Conservation (phyloP, 768 basidiomycete species). For the Trichaptum fuscoviolaceum region DNA sequence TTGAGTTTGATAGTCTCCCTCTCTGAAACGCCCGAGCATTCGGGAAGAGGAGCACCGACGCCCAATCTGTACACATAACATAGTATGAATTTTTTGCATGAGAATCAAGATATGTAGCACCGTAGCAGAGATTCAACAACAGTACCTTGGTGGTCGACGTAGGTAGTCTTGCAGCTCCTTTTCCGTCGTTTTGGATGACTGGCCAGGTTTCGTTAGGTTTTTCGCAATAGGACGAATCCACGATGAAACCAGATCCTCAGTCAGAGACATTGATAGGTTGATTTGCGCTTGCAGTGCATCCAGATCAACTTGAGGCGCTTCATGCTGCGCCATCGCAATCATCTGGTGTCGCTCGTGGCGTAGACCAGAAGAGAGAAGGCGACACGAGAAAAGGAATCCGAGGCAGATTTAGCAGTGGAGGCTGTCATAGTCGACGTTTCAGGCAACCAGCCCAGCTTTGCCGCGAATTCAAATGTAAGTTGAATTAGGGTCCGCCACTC, state of each 20-base stretch:
- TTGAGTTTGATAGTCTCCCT: slow-evolving; percentile 61
- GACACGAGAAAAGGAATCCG: not conserved
- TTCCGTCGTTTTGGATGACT: slow-evolving; percentile 20
- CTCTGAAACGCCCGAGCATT: slow-evolving; percentile 33
- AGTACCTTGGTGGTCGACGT: slow-evolving; percentile 67
- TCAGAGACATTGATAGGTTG: slow-evolving; percentile 73
- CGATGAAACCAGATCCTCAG: slow-evolving; percentile 66
- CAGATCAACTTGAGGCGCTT: slow-evolving; percentile 37
- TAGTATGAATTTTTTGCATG: slow-evolving; percentile 7
- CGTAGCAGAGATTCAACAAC: slow-evolving; percentile 9
- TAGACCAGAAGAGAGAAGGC: not conserved
- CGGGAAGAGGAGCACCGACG: slow-evolving; percentile 63
- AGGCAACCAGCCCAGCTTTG: not conserved
- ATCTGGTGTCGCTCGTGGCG: slow-evolving; percentile 5
- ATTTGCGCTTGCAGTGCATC: slow-evolving; percentile 78
- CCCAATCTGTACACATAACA: slow-evolving; percentile 48
- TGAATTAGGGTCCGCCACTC: not conserved
- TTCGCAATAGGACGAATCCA: slow-evolving; percentile 48
- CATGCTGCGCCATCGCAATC: not conserved
- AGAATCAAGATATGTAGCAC: slow-evolving; percentile 9
- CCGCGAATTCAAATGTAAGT: not conserved
- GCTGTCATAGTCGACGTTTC: slow-evolving; percentile 3
- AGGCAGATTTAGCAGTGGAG: not conserved
- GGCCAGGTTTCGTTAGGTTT: slow-evolving; percentile 31
- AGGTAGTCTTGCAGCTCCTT: slow-evolving; percentile 62